Base-by-base conservation (phyloP, 805 yeast genomes). In the Zygosaccharomyces bailii region DNA sequence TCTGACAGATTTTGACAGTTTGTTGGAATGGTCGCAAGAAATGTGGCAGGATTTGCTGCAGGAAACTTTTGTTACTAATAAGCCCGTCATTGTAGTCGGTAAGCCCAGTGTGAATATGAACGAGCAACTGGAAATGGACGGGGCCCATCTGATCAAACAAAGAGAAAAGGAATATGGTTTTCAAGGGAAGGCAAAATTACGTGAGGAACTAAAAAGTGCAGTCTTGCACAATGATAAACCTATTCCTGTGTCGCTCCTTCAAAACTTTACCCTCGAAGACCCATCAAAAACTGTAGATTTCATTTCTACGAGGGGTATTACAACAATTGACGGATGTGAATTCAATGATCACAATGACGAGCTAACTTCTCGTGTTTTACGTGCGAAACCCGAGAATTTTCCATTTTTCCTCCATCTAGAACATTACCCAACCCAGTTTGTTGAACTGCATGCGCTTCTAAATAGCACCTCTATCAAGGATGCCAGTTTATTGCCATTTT, bases 391-490 rank as follows among this genome's bases (percentile, higher is more conserved):
- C 21, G 42, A 53, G 1, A 69, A 74, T 40, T 73, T 84, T 49
- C 88, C 90, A 4, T 63, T 90, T 30, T 81, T 79, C 49, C 60
- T 90, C 41, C 93, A 88, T 59, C 74, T 85, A 54, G 97, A 93
- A 63, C 78, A 83, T 51, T 83, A 78, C 58, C 76, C 81, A 43
- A 86, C 96, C 1, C 82, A 85, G 56, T 93, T 91, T 60, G 78
- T 86, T 27, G 79, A 84, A 10, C 71, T 89, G 16, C 78, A 80
- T 46, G 60, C 87, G 30, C 62, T 82, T 29, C 61, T 86, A 82
- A 7, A 77, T 86, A 1, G 73, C 68, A 34, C 71, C 56, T 36
- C 70, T 79, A 17, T 82, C 76, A 40, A 63, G 25, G 68, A 66
- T 41, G 68, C 73, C 19, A 57, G 67, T 2, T 67, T 82, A 11